Evolutionary conservation across 768 basidiomycete genomes (phyloP).

Genomic region (Phlebiopsis gigantea): DNA sequence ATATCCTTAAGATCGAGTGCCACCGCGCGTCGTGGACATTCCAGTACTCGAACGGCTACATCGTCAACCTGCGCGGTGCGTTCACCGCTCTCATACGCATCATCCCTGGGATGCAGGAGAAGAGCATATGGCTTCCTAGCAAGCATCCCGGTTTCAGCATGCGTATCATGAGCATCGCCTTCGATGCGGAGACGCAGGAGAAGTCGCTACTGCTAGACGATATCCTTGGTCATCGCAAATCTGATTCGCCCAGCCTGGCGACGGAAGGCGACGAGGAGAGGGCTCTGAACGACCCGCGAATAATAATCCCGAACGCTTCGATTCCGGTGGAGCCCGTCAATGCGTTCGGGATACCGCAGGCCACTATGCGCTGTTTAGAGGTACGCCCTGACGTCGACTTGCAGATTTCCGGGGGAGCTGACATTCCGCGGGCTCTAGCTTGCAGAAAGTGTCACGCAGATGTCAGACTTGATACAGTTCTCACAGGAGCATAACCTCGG

Average conservation of each 20-base stretch:
- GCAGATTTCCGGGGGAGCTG: constrained; percentile 7
- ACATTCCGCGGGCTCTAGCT: constrained; percentile 36
- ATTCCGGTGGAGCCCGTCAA: constrained; percentile 83
- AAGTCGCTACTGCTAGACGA: constrained; percentile 68
- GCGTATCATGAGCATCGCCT: constrained; percentile 70
- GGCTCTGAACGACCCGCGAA: constrained; percentile 46
- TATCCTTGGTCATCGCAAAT: constrained; percentile 41
- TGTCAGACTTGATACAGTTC: constrained; percentile 72
- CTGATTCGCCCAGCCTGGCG: constrained; percentile 20
- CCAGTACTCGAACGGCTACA: constrained; percentile 74
- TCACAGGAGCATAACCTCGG: constrained; percentile 51
- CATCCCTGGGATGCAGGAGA: constrained; percentile 17
- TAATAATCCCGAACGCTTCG: constrained; percentile 49
- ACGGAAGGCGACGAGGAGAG: constrained; percentile 18
- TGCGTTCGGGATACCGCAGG: constrained; percentile 84
- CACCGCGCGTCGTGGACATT: constrained; percentile 76
- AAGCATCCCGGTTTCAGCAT: constrained; percentile 28
- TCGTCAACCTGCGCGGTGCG: constrained; percentile 70
- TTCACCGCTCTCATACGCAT: constrained; percentile 57
- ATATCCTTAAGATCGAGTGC: constrained; percentile 55
- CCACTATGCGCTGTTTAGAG: constrained; percentile 86
- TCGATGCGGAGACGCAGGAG: constrained; percentile 69
- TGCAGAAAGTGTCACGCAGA: constrained; percentile 76
- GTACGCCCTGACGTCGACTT: constrained; percentile 30
- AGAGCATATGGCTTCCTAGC: constrained; percentile 4